Base-by-base conservation (phyloP, 257 asterid genomes). In the Oldenlandia corymbosa region DNA sequence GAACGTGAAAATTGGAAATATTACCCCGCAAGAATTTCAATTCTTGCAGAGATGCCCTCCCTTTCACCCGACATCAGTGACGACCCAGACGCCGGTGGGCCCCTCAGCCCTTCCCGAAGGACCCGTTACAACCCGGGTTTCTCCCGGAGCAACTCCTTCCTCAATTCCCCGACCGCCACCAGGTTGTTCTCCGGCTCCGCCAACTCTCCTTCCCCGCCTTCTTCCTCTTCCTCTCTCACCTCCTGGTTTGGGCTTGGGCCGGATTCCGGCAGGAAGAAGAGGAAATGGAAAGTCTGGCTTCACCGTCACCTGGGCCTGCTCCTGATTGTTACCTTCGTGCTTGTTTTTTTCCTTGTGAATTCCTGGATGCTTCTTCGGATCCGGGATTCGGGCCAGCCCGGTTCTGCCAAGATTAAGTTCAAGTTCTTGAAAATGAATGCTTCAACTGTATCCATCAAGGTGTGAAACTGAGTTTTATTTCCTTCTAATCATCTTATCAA, bases 301-400 rank as follows among this genome's bases (percentile, higher is more conserved):
- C 62, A 37, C 18, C 46, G 75, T 60, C 79, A 67, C 41, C 18
- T 80, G 37, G 84, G 82, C 34, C 62, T 87, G 85, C 74, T 61
- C 42, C 18, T 57, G 0, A 4, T 59, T 16, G n/a, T n/a, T n/a
- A 26, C 73, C 42, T 60, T 88, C 65, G 24, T 90, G 42, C 82
- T 73, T 0, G 39, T 70, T 8, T 80, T 90, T 69, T 73, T 93
- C 60, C 18, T 67, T 16, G 64, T 79, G 72, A 84, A 93, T 69
- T 81, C 90, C 86, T 93, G 91, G 96, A 87, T 90, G 87, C 74
- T 93, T 70, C 80, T 72, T 27, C 82, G 94, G 87, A 85, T 90
- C 79, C 91, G 80, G 32, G 82, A 80, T 13, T 62, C 88, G 62
- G 83, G 80, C 64, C 77, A 71, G 68, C 50, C 53, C 10, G 55